Conservation (phyloP, 1,284 basidiomycete genomes). For the Ganoderma multipileum region DNA sequence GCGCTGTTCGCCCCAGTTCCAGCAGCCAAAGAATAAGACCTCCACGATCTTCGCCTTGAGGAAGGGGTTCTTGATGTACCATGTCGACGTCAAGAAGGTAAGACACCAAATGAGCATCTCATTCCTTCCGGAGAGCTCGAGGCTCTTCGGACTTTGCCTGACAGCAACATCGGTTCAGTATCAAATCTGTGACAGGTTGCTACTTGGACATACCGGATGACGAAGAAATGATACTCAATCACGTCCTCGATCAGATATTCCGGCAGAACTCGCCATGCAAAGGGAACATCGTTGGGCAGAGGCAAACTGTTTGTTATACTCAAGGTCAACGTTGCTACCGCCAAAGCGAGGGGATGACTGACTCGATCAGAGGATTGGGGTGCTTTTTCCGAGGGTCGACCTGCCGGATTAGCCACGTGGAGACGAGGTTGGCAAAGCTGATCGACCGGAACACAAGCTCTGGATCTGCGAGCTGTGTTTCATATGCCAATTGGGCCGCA, state of each 20-base stretch:
- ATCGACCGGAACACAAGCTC: constrained; percentile 84
- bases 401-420: constrained; percentile 93
- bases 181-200: neutral
- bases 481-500: constrained; percentile 78
- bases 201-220: constrained; percentile 68
- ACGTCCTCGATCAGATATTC: constrained; percentile 97
- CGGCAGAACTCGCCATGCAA: constrained; percentile 88
- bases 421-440: constrained; percentile 88
- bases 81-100: constrained; percentile 92
- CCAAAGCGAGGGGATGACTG: constrained; percentile 38
- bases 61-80: constrained; percentile 99
- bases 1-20: constrained; percentile 77
- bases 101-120: constrained; percentile 92
- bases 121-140: constrained; percentile 84
- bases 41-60: constrained; percentile 98
- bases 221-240: constrained; percentile 88
- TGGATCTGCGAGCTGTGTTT: constrained; percentile 88
- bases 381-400: constrained; percentile 88
- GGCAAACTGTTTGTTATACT: constrained; percentile 65
- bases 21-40: constrained; percentile 85
- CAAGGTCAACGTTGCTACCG: no score
- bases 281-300: constrained; percentile 85
- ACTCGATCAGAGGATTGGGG: constrained; percentile 76
- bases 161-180: neutral
- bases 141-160: constrained; percentile 81